These are phyloP conservation scores for Cornus controversa DNA, from an alignment of 148 eudicot genomes.

Conservation along the genomic window DNA sequence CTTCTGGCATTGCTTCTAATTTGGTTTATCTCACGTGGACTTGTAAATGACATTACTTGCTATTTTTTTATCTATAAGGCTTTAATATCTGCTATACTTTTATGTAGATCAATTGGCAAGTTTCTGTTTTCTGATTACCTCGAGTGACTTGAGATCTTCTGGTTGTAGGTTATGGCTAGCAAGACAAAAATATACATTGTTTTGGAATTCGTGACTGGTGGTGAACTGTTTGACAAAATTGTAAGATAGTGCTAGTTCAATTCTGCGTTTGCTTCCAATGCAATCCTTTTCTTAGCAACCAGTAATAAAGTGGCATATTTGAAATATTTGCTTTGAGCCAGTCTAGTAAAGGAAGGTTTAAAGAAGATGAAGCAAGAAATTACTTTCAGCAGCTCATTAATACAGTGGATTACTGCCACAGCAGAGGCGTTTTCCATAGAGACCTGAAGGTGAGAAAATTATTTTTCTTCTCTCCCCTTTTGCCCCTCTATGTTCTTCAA, in stretches of 20 bases:
- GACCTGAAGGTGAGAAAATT: conserved; percentile 56
- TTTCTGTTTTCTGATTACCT: conserved; percentile 13
- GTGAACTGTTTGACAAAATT: conserved; percentile 91
- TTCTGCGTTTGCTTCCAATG: background rate
- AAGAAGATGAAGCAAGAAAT: conserved; percentile 90
- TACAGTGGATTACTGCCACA: conserved; percentile 90
- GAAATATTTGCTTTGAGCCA: conserved; percentile 23
- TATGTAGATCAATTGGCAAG: background rate
- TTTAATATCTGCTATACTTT: background rate
- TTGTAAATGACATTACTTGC: background rate
- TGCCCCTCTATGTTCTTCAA: background rate
- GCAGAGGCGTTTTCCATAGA: conserved; percentile 89
- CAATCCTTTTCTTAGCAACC: background rate
- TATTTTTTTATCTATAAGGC: background rate
- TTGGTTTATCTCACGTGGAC: background rate
- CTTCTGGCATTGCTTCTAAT: background rate
- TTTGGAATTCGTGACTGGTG: conserved; percentile 86
- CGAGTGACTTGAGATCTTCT: conserved; percentile 19
- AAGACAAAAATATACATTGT: conserved; percentile 88
- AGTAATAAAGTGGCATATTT: background rate
- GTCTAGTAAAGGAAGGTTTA: conserved; percentile 78
- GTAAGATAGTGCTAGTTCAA: conserved; percentile 40
- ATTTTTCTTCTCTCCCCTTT: background rate
- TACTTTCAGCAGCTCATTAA: conserved; percentile 87
- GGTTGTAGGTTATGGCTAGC: conserved; percentile 92